These are phyloP conservation scores for Candida suzukii DNA, from an alignment of 805 yeast species.

Conservation along the genomic window DNA sequence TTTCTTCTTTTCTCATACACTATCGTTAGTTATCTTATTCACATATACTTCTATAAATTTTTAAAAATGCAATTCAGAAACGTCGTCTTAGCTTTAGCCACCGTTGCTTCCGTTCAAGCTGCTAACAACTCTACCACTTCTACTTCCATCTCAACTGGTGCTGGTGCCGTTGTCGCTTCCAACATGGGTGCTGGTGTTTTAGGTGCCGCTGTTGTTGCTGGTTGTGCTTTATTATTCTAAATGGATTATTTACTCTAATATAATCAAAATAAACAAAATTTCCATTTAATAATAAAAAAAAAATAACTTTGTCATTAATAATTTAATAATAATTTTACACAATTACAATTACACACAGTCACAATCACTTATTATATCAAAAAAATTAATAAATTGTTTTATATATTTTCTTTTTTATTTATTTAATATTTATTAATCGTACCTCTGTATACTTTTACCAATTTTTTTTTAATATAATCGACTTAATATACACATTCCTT, in stretches of 20 bases:
- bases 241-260: not conserved
- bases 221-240: constrained; percentile 38
- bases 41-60: not conserved
- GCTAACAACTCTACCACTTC: constrained; percentile 39
- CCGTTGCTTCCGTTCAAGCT: constrained; percentile 64
- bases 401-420: too few species aligned
- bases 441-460: too few species aligned
- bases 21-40: too few species aligned
- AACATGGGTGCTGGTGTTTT: constrained; percentile 65
- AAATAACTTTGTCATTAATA: not conserved
- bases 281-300: too few species aligned
- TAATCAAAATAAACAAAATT: not conserved
- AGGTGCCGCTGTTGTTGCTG: constrained; percentile 84
- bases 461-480: too few species aligned
- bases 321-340: too few species aligned
- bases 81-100: constrained; percentile 62
- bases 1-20: not conserved
- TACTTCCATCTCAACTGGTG: constrained; percentile 33
- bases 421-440: too few species aligned
- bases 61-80: constrained; percentile 66
- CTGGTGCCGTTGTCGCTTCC: constrained; percentile 46
- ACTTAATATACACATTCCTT: too few species aligned
- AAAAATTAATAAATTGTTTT: too few species aligned
- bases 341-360: too few species aligned
- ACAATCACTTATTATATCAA: too few species aligned